Evolutionary conservation across 2,329 filamentous ascomycete species (phyloP).

Genomic region (Arthrocladium fulminans): DNA sequence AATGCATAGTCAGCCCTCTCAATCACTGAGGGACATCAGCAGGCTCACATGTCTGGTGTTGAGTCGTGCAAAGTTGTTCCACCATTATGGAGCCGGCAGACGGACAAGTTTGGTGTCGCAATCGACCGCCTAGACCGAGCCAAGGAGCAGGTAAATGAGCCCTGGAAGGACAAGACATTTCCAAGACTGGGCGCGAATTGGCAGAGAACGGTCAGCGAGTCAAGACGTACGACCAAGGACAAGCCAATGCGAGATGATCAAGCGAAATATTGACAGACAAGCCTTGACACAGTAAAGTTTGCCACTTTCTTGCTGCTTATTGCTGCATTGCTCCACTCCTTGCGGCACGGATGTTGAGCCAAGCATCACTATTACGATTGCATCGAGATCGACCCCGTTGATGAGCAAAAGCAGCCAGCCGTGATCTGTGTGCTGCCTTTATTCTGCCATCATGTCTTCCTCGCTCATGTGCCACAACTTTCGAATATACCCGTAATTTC

Average conservation of each 20-base stretch:
- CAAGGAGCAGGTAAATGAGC: constrained; percentile 5
- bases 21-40: background rate
- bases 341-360: background rate
- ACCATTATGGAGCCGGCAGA: background rate
- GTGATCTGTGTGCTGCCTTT: background rate
- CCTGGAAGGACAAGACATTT: constrained; percentile 6
- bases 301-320: background rate
- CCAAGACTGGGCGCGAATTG: constrained; percentile 5
- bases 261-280: constrained; percentile 3
- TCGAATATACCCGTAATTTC: background rate
- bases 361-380: background rate
- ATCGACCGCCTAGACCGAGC: constrained; percentile 5
- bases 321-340: constrained; percentile 1
- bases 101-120: background rate
- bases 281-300: constrained; percentile 3
- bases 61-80: background rate
- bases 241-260: background rate
- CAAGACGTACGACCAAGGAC: constrained; percentile 1
- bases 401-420: too few species aligned
- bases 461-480: background rate
- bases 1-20: background rate
- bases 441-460: background rate
- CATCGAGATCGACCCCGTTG: background rate
- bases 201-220: background rate
- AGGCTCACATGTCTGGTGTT: background rate